phyloP scores from a whole-genome alignment of 106 monocot species.

The Posidonia australis region DNA sequence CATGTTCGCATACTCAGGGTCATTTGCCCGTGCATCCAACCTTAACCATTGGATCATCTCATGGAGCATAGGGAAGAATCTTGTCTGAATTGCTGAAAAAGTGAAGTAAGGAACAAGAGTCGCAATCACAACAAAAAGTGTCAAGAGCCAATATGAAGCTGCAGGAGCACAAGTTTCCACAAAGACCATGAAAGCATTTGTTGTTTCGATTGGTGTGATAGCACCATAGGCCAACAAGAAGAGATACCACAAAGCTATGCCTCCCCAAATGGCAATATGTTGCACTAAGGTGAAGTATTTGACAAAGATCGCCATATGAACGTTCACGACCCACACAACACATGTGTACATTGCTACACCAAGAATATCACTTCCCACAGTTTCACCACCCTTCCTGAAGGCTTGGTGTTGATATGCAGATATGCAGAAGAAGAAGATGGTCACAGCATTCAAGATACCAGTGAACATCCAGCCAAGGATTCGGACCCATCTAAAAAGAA shows the following conservation, averaged over 20 bases:
- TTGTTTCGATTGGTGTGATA: constrained; percentile 32
- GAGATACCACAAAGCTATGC: constrained; percentile 73
- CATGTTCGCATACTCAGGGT: constrained; percentile 52
- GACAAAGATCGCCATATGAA: constrained; percentile 79
- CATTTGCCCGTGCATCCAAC: constrained; percentile 42
- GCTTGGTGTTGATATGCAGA: constrained; percentile 17
- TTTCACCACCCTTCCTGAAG: constrained; percentile 43
- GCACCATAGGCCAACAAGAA: constrained; percentile 54
- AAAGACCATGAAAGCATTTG: constrained; percentile 53
- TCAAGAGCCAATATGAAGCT: constrained; percentile 51
- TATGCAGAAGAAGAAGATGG: constrained; percentile 28
- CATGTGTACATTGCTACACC: constrained; percentile 65
- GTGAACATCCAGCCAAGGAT: constrained; percentile 26
- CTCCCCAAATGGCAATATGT: constrained; percentile 83
- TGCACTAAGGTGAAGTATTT: constrained; percentile 79
- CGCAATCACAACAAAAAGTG: constrained; percentile 43
- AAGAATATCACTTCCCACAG: constrained; percentile 21
- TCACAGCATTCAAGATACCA: constrained; percentile 16
- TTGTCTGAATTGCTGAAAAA: constrained; percentile 44
- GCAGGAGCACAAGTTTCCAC: constrained; percentile 45
- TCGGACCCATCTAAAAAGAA: constrained; percentile 25
- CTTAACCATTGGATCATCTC: constrained; percentile 86
- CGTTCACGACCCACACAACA: constrained; percentile 84
- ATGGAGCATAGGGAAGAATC: constrained; percentile 94
- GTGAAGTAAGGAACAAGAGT: constrained; percentile 58